phyloP scores from a whole-genome alignment of 306 rosid species.

The Alnus glutinosa region DNA sequence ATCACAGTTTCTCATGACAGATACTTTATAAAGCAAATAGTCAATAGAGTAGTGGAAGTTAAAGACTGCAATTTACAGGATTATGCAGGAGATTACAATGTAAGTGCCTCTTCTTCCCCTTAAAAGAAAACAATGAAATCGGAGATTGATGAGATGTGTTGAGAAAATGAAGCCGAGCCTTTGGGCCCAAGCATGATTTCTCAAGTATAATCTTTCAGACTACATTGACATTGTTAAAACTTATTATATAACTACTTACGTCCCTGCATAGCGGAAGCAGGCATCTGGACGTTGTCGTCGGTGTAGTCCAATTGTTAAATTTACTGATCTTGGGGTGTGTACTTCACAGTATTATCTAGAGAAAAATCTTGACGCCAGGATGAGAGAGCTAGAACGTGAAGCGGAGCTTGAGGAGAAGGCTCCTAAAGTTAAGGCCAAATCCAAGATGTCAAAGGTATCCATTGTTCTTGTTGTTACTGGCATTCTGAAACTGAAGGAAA shows the following conservation, averaged over 20 bases:
- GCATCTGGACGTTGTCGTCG: not conserved
- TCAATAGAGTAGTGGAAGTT: slow-evolving; percentile 90
- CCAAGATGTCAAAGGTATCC: slow-evolving; percentile 94
- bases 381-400: slow-evolving; percentile 77
- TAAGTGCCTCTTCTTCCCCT: slow-evolving; percentile 39
- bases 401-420: slow-evolving; percentile 94
- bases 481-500: not conserved
- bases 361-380: slow-evolving; percentile 90
- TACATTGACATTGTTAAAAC: not conserved
- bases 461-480: not conserved
- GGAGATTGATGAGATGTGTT: not conserved
- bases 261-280: not conserved
- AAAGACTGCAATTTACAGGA: slow-evolving; percentile 70
- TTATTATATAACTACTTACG: too few relatives aligned
- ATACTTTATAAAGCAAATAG: slow-evolving; percentile 91
- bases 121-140: not conserved
- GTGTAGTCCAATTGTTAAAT: slow-evolving; percentile 12
- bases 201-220: too few relatives aligned
- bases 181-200: not conserved
- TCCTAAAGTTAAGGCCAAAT: slow-evolving; percentile 92
- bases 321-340: slow-evolving; percentile 32
- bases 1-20: slow-evolving; percentile 95
- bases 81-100: slow-evolving; percentile 91
- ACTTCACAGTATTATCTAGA: slow-evolving; percentile 79
- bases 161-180: not conserved